phyloP scores from a whole-genome alignment of 2,329 filamentous ascomycete species.

The Biscogniauxia marginata region DNA sequence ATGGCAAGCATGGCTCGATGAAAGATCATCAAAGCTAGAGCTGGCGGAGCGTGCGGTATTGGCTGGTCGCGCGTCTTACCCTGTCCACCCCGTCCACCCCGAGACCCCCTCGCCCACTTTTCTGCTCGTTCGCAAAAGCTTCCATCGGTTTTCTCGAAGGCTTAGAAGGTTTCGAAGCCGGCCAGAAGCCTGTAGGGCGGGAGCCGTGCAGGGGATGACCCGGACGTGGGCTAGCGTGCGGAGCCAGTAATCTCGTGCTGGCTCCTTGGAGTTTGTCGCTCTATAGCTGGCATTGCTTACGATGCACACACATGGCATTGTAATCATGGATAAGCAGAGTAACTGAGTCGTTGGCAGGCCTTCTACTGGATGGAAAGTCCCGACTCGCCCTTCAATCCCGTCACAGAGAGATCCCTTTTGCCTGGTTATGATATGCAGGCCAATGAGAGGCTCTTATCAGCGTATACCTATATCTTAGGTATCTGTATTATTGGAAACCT shows the following conservation, averaged over 20 bases:
- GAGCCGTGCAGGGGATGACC: constrained; percentile 21
- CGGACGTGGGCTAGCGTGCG: constrained; percentile 17
- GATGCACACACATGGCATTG: constrained; percentile 22
- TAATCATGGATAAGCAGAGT: constrained; percentile 23
- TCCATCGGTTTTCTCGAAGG: constrained; percentile 34
- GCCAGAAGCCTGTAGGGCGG: constrained; percentile 27
- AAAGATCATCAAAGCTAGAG: neutral
- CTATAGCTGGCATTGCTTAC: constrained; percentile 27
- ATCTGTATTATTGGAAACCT: neutral
- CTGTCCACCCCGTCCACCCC: neutral
- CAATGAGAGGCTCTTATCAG: neutral
- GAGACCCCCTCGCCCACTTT: constrained; percentile 15
- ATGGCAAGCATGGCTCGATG: neutral
- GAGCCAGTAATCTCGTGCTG: constrained; percentile 23
- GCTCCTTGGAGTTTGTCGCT: constrained; percentile 19
- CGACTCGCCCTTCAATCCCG: constrained; percentile 13
- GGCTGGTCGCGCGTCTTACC: neutral
- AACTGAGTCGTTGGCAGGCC: constrained; percentile 24
- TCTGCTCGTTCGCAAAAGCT: constrained; percentile 27
- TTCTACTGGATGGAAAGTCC: constrained; percentile 27
- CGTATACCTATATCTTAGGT: neutral
- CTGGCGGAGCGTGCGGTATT: neutral
- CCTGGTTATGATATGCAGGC: neutral
- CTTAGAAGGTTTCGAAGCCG: constrained; percentile 24
- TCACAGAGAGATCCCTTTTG: neutral